These are phyloP conservation scores for Oxyria digyna DNA, from an alignment of 148 eudicot genomes.

Conservation along the genomic window DNA sequence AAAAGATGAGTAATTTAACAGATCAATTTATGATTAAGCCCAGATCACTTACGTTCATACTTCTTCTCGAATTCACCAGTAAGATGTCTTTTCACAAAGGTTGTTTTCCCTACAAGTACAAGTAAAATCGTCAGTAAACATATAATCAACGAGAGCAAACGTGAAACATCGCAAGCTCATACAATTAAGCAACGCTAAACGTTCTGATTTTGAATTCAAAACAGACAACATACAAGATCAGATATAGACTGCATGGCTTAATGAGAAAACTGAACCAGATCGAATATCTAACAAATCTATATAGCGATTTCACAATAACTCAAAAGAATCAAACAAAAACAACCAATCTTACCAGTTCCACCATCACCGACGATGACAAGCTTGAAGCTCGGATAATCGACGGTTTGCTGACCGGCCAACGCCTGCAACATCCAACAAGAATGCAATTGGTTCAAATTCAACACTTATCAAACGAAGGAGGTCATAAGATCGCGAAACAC, in stretches of 20 bases:
- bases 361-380: conserved; percentile 78
- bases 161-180: background rate
- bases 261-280: background rate
- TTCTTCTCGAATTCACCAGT: conserved; percentile 73
- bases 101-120: conserved; percentile 40
- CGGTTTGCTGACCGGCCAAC: conserved; percentile 61
- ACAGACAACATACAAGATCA: background rate
- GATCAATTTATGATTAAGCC: background rate
- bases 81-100: conserved; percentile 60
- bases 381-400: conserved; percentile 63
- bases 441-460: background rate
- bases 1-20: no score
- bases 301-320: background rate
- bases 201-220: background rate
- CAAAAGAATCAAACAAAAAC: background rate
- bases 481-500: background rate
- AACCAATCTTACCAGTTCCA: conserved; percentile 42
- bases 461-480: background rate
- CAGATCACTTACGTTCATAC: conserved; percentile 46
- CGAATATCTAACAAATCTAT: background rate
- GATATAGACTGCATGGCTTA: no score
- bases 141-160: background rate
- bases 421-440: conserved; percentile 26
- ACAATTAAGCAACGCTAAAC: background rate
- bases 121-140: background rate